A percentile compares a stretch with the other conserved stretches of the same genome.
Evolutionary conservation across 2,329 filamentous ascomycete genomes (phyloP).

Genomic region (Epichloe sibirici): DNA sequence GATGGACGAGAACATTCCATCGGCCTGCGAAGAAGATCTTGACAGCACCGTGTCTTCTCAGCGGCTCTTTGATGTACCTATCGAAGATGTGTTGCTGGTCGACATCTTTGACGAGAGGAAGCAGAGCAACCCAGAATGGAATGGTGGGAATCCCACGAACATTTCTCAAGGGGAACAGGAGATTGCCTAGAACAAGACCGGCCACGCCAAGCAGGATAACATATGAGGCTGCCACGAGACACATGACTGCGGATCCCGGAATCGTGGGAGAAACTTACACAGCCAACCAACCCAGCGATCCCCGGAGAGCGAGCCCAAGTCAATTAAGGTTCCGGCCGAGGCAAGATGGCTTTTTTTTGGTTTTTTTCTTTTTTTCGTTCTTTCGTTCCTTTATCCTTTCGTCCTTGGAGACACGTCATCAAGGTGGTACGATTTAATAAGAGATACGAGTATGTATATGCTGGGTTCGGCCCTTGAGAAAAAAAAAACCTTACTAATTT

Average conservation of each 20-base stretch:
- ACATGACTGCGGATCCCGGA: neutral
- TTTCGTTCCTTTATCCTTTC: neutral
- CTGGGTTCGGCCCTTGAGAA: neutral
- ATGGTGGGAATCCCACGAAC: conserved; percentile 28
- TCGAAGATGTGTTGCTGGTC: conserved; percentile 30
- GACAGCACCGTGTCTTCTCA: conserved; percentile 30
- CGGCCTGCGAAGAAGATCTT: conserved; percentile 35
- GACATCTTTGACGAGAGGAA: conserved; percentile 28
- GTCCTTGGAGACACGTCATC: neutral
- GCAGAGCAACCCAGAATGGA: conserved; percentile 30
- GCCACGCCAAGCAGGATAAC: neutral
- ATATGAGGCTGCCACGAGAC: neutral
- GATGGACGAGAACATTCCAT: conserved; percentile 35
- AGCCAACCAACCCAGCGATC: neutral
- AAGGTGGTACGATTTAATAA: neutral
- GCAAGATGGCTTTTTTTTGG: no score
- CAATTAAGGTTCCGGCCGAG: neutral
- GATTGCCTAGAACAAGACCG: neutral
- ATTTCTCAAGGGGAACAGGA: conserved; percentile 14
- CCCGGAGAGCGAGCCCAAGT: neutral
- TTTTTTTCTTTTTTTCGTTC: neutral
- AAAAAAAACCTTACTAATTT: neutral
- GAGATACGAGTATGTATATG: neutral
- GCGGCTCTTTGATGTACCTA: conserved; percentile 25
- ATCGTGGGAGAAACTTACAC: neutral